phyloP scores from a whole-genome alignment of 2,329 filamentous ascomycete species.

The Pestalotiopsis sp. region DNA sequence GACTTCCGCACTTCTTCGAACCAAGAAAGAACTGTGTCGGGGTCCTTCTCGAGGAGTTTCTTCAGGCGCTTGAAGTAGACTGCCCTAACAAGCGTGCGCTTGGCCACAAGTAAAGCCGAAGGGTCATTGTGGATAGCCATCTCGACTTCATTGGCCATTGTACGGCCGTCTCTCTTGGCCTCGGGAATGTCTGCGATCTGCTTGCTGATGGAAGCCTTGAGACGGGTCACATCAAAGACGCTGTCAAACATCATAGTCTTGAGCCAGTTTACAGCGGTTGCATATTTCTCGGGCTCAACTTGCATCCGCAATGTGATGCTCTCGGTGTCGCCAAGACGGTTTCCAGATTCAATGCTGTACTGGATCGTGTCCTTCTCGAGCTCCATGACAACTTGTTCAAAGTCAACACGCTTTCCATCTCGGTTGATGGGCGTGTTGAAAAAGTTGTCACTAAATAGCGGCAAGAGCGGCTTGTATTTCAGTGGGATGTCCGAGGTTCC shows the following conservation, averaged over 20 bases:
- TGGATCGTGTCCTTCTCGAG: constrained; percentile 89
- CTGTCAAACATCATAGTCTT: constrained; percentile 84
- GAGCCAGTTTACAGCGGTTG: constrained; percentile 79
- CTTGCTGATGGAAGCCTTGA: constrained; percentile 70
- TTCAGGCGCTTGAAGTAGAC: constrained; percentile 85
- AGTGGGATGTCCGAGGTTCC: constrained; percentile 76
- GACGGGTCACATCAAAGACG: constrained; percentile 73
- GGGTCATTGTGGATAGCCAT: constrained; percentile 79
- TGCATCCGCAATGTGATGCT: constrained; percentile 81
- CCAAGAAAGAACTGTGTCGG: constrained; percentile 71
- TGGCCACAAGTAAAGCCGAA: constrained; percentile 74
- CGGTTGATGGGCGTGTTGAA: constrained; percentile 87
- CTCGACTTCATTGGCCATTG: constrained; percentile 65
- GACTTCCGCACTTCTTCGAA: constrained; percentile 74
- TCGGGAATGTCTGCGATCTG: constrained; percentile 90
- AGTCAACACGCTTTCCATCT: constrained; percentile 75
- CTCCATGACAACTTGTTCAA: constrained; percentile 89
- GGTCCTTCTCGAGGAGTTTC: constrained; percentile 75
- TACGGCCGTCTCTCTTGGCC: constrained; percentile 80
- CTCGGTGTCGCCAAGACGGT: constrained; percentile 74
- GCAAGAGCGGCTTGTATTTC: constrained; percentile 80
- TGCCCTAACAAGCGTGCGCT: constrained; percentile 80
- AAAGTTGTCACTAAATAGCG: constrained; percentile 87
- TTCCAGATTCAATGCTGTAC: constrained; percentile 71
- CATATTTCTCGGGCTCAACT: constrained; percentile 86